Evolutionary conservation across 2,329 filamentous ascomycete genomes (phyloP), one percentile per base, ranked within the genome.

Genomic region (Arthrobotrys megalospora): DNA sequence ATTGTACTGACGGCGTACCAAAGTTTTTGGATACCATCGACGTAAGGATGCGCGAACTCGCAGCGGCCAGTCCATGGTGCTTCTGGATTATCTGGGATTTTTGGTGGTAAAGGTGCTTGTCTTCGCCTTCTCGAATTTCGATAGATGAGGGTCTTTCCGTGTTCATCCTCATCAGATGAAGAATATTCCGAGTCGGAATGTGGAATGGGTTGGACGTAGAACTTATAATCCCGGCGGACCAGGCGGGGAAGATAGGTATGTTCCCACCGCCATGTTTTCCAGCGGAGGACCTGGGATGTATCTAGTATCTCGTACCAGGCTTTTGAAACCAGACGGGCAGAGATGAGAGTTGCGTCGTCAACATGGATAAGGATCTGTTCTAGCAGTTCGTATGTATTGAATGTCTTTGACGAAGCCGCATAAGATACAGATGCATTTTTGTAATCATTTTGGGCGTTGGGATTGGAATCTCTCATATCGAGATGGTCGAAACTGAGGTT

Each of bases 1-100:
- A 60, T 60, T 60, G 55, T 60, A 19, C 55, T 60, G 24, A 60
- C 36, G 19, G 55, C 36, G 36, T 60, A 60, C 55, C 55, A 60
- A 43, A 60, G 55, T 28, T 60, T 60, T 19, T 60, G 55, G 6
- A 60, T 60, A 19, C 55, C 55, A 34, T 60, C 55, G 36, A 60
- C 55, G 21, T 41, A 60, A n/a, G 55, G 55, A 10, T 60, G 36
- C 5, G 55, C 55, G 36, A 60, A 60, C 8, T 60, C 55, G 19
- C 55, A 60, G 36, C 55, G 55, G 6, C 55, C 55, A 4, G 36
- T 60, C 55, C 55, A 60, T 1, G 55, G 55, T 6, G 55, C 38
- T 60, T 60, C 10, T 3, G 55, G 55, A n/a, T 60, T 6, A 3
- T 60, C 36, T 43, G 55, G 16, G 2, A 60, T 60, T 28, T 60